A percentile compares a stretch with the other conserved stretches of the same genome.
phyloP scores from a whole-genome alignment of 2,329 filamentous ascomycete genomes.

The Calonectria hawksworthii region DNA sequence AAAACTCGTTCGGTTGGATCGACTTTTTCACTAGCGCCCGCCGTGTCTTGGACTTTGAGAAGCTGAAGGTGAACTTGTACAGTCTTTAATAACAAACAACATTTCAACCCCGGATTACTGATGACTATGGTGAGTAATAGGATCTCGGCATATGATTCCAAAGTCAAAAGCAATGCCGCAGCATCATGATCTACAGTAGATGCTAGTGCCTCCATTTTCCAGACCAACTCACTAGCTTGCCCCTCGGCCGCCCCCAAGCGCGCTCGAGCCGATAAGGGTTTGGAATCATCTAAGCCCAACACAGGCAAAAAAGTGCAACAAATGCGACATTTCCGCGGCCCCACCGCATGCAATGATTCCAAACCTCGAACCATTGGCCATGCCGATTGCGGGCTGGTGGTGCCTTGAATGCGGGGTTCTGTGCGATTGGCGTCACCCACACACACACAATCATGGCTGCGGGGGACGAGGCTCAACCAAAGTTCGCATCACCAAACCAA shows the following conservation, averaged over 20 bases:
- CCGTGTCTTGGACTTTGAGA: background rate
- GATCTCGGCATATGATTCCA: background rate
- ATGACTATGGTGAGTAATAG: background rate
- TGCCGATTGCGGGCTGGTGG: slow-evolving; percentile 14
- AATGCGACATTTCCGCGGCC: slow-evolving; percentile 16
- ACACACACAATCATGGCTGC: background rate
- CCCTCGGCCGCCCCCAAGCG: background rate
- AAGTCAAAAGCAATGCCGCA: background rate
- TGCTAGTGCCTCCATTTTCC: background rate
- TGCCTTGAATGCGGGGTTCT: slow-evolving; percentile 12
- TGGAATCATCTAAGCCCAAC: slow-evolving; percentile 7
- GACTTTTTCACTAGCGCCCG: too few species aligned
- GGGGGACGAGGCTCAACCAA: background rate
- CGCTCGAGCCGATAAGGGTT: background rate
- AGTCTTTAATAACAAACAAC: background rate
- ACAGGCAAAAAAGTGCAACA: background rate
- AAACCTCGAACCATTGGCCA: slow-evolving; percentile 15
- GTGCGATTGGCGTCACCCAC: background rate
- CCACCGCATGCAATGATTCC: background rate
- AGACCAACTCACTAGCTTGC: background rate
- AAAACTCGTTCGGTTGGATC: background rate
- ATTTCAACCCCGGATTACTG: background rate
- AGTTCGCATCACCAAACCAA: background rate
- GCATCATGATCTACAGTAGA: background rate
- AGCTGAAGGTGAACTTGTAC: background rate